phyloP scores from a whole-genome alignment of 2,329 filamentous ascomycete species.

The Colletotrichum tropicicola region DNA sequence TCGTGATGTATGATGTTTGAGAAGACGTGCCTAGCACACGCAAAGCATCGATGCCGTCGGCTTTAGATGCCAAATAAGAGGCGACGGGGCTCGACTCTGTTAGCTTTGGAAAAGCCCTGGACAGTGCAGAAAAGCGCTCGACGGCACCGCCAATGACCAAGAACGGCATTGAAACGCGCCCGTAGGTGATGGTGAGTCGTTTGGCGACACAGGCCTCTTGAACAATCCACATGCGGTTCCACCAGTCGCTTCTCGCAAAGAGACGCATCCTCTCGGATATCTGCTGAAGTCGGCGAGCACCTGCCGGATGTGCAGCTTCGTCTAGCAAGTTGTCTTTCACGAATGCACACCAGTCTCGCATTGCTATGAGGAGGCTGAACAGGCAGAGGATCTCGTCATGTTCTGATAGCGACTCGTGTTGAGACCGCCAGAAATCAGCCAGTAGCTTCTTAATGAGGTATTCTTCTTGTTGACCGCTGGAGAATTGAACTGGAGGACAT shows the following conservation, averaged over 20 bases:
- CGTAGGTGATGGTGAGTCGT: conserved; percentile 11
- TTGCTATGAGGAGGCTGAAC: neutral
- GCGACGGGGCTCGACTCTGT: too few relatives aligned
- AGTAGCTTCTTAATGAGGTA: neutral
- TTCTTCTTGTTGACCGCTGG: neutral
- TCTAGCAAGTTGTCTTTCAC: neutral
- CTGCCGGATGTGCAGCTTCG: fast-evolving
- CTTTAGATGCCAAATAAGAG: too few relatives aligned
- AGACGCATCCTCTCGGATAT: neutral
- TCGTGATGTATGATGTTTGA: neutral
- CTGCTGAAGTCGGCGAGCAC: neutral
- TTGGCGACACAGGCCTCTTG: conserved; percentile 31
- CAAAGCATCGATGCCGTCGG: conserved; percentile 9
- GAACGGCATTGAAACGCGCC: conserved; percentile 16
- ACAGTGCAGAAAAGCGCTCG: neutral
- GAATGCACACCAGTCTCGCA: neutral
- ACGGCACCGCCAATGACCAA: neutral
- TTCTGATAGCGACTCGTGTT: neutral
- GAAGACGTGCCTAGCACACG: neutral
- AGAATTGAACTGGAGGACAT: neutral
- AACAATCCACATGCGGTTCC: conserved; percentile 31
- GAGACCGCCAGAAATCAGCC: neutral
- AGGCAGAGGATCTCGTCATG: conserved; percentile 7
- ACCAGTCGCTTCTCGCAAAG: conserved; percentile 21
- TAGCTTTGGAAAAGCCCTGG: neutral